Evolutionary conservation across 805 yeast genomes (phyloP), one percentile per base, ranked within the genome.

Genomic region (Spathaspora sp.): DNA sequence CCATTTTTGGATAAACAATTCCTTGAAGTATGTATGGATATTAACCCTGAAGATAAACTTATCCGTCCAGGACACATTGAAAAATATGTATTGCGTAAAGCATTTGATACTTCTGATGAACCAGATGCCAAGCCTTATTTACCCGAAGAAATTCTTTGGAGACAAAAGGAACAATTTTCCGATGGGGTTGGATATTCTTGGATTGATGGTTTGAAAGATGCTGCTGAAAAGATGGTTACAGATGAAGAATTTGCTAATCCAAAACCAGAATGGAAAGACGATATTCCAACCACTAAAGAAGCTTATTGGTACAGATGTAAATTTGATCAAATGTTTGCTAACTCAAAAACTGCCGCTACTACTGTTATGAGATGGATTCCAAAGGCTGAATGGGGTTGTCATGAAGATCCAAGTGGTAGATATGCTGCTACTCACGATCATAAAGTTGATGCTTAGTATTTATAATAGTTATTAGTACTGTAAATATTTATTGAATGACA

Each of bases 351-450:
- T 59, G 99, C 96, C 58, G 97, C 97, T 53, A 76, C 84, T 42
- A 94, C 99, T 17, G 99, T 94, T 54, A 91, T 89, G 97, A 87
- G 99, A 81, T 94, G 99, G 99, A 76, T 94, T 73, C 99, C 99
- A 69, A 94, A 94, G 81, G 98, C 98, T 57, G 99, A 94, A 73
- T 94, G 99, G 99, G 99, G 99, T 60, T 94, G 99, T 77, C 91
- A 92, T 66, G 97, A 86, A 64, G 99, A 94, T 74, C 99, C 99
- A 50, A 88, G 97, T 51, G 99, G 99, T 59, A 89, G 99, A 78
- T 93, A 79, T 68, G 97, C 96, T 60, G 83, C 88, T 77, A 83
- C 87, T 62, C 99, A 94, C 72, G 92, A 88, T 53, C 67, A 70
- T 57, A 74, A 75, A 65, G 77, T 75, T 49, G 64, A 44, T 20